Evolutionary conservation across 1,139 yeast genomes (phyloP).

Genomic region (Hansenula anomala): DNA sequence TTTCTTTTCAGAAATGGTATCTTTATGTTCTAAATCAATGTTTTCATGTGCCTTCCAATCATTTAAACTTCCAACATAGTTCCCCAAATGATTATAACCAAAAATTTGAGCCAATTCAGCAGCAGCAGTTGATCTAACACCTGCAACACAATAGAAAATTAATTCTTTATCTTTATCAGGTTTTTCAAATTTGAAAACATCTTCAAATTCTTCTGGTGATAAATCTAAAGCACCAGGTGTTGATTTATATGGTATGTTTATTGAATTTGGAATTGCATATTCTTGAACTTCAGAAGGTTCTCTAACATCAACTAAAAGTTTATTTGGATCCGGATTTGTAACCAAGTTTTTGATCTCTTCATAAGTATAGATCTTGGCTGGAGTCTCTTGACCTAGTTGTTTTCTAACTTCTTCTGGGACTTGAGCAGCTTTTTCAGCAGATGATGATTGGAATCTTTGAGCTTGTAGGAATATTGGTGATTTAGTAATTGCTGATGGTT

Average conservation of each 20-base stretch:
- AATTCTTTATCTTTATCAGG: slow-evolving; percentile 69
- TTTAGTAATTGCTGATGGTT: background rate
- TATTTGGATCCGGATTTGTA: slow-evolving; percentile 33
- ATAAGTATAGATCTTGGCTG: slow-evolving; percentile 53
- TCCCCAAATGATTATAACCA: slow-evolving; percentile 77
- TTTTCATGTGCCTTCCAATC: slow-evolving; percentile 60
- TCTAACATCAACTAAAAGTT: slow-evolving; percentile 78
- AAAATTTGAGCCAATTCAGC: slow-evolving; percentile 87
- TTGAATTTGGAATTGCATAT: slow-evolving; percentile 76
- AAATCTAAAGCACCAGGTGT: slow-evolving; percentile 93
- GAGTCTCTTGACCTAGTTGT: slow-evolving; percentile 15
- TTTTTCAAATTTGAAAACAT: slow-evolving; percentile 78
- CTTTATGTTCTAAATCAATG: slow-evolving; percentile 1
- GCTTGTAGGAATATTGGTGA: no score
- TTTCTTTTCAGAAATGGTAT: slow-evolving; percentile 1
- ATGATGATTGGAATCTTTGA: slow-evolving; percentile 9
- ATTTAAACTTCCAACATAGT: slow-evolving; percentile 77
- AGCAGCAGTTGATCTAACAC: slow-evolving; percentile 87
- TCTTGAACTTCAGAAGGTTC: slow-evolving; percentile 78
- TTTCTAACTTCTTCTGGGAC: slow-evolving; percentile 8
- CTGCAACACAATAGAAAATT: slow-evolving; percentile 89
- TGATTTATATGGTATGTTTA: slow-evolving; percentile 86
- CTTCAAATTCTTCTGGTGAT: slow-evolving; percentile 71
- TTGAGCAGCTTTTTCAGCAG: slow-evolving; percentile 8
- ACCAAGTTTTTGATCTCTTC: slow-evolving; percentile 49